Evolutionary conservation across 2,329 filamentous ascomycete genomes (phyloP).

Genomic region (Cercospora janseana): DNA sequence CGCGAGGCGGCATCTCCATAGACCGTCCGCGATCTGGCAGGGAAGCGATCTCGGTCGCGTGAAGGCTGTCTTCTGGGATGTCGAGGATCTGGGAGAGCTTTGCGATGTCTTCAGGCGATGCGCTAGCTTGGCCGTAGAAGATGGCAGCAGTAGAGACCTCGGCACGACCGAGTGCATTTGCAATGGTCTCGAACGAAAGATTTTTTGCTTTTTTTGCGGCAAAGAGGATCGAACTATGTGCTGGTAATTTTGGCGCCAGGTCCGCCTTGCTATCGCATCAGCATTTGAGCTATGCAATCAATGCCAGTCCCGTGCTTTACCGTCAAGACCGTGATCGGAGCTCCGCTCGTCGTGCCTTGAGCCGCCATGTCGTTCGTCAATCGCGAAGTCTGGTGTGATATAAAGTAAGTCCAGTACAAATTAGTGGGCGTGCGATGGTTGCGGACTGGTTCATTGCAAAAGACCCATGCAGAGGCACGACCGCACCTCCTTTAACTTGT

Average conservation of each 20-base stretch:
- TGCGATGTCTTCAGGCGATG: constrained; percentile 66
- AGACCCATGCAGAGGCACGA: too few relatives aligned
- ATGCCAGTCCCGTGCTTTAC: constrained; percentile 14
- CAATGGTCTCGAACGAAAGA: constrained; percentile 78
- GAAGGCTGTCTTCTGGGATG: constrained; percentile 56
- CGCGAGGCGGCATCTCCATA: constrained; percentile 78
- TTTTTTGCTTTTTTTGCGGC: constrained; percentile 72
- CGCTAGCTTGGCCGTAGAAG: constrained; percentile 84
- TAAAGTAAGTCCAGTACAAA: too few relatives aligned
- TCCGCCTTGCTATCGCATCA: constrained; percentile 52
- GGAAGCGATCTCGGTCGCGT: constrained; percentile 60
- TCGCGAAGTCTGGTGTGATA: not conserved
- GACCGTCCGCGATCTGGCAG: constrained; percentile 79
- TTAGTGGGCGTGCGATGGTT: too few relatives aligned
- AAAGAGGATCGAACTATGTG: constrained; percentile 71
- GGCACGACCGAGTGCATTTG: constrained; percentile 67
- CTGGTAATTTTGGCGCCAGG: constrained; percentile 66
- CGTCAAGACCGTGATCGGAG: constrained; percentile 27
- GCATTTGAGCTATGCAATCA: not conserved
- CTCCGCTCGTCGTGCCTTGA: constrained; percentile 26
- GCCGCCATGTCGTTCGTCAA: too few relatives aligned
- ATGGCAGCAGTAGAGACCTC: constrained; percentile 83
- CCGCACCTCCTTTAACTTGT: too few relatives aligned
- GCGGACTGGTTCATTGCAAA: too few relatives aligned
- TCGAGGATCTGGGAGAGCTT: constrained; percentile 66